These are phyloP conservation scores for Neofusicoccum kwambonambiense DNA, from an alignment of 2,329 filamentous ascomycete species.

Conservation along the genomic window DNA sequence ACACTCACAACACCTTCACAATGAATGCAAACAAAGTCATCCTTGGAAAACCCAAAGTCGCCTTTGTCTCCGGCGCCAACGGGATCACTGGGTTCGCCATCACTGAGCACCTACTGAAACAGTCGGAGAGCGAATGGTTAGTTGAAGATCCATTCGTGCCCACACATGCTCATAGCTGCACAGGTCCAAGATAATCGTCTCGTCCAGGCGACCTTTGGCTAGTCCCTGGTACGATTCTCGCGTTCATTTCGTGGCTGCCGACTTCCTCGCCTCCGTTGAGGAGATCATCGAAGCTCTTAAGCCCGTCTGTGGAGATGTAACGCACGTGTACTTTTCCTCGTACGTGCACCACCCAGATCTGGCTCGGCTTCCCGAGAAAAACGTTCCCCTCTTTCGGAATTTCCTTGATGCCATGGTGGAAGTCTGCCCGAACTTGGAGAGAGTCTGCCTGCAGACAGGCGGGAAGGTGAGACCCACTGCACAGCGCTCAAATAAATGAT, in stretches of 20 bases:
- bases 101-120: conserved; percentile 33
- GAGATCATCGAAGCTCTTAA: conserved; percentile 17
- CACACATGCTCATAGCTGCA: neutral
- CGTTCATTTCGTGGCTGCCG: conserved; percentile 33
- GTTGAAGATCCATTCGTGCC: too few relatives aligned
- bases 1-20: too few relatives aligned
- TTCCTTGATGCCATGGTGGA: conserved; percentile 30
- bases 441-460: conserved; percentile 23
- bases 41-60: conserved; percentile 25
- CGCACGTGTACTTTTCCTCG: conserved; percentile 35
- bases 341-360: conserved; percentile 36
- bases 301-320: conserved; percentile 27
- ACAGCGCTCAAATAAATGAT: neutral
- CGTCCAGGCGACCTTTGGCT: conserved; percentile 27
- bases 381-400: conserved; percentile 33
- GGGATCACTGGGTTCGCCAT: conserved; percentile 37
- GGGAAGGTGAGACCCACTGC: neutral
- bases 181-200: conserved; percentile 29
- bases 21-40: too few relatives aligned
- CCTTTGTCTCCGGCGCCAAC: conserved; percentile 36
- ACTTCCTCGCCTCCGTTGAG: conserved; percentile 27
- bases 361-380: conserved; percentile 25
- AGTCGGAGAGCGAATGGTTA: conserved; percentile 21
- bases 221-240: conserved; percentile 28
- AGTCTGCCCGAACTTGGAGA: conserved; percentile 26